Evolutionary conservation across 352 stramenopile species (phyloP).

Genomic region (Saprolegnia diclina): DNA sequence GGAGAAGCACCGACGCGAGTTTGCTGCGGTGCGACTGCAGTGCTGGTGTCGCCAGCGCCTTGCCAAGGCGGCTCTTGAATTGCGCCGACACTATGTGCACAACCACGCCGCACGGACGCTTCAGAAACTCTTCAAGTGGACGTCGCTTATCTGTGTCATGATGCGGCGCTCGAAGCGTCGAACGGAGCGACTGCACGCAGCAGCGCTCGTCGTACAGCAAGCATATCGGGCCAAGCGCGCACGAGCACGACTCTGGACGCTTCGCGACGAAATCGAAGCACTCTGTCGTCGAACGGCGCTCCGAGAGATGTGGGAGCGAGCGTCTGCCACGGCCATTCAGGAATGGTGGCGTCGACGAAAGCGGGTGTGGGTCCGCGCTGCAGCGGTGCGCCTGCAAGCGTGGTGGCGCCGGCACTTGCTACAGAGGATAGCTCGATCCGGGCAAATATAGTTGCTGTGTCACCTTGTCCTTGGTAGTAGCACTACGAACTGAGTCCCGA

Average conservation of each 20-base stretch:
- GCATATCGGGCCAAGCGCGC: constrained; percentile 57
- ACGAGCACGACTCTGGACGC: constrained; percentile 44
- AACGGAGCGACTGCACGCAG: constrained; percentile 49
- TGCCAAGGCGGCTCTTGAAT: not conserved
- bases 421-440: too few relatives aligned
- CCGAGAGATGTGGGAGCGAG: constrained; percentile 58
- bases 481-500: too few relatives aligned
- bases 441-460: too few relatives aligned
- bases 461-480: too few relatives aligned
- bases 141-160: not conserved
- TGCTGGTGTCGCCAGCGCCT: constrained; percentile 21
- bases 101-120: not conserved
- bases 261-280: constrained; percentile 59
- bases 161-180: constrained; percentile 28
- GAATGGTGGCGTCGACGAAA: constrained; percentile 43
- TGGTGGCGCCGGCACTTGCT: not conserved
- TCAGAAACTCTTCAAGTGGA: not conserved
- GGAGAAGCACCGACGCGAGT: constrained; percentile 29
- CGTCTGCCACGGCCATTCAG: constrained; percentile 65
- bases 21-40: not conserved
- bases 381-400: not conserved
- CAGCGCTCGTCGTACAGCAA: constrained; percentile 50
- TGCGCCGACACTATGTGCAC: not conserved
- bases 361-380: not conserved
- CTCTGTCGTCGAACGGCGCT: constrained; percentile 47